A percentile compares a stretch with the other conserved stretches of the same genome.
Evolutionary conservation across 345 rosid species (phyloP).

Genomic region (Schrenkiella parvula): DNA sequence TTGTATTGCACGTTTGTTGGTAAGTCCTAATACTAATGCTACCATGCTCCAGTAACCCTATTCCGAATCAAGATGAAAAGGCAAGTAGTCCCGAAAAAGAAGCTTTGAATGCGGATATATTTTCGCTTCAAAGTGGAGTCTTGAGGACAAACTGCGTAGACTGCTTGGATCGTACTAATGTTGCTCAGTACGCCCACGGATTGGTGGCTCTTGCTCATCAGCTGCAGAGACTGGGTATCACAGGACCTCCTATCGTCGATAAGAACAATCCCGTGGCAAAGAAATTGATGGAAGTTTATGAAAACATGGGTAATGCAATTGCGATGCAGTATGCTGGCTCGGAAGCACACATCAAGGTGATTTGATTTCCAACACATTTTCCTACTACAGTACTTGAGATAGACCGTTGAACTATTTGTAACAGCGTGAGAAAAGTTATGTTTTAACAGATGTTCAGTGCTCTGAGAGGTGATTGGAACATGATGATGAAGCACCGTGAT

Average conservation of each 20-base stretch:
- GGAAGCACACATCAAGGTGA: conserved; percentile 90
- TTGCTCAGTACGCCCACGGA: conserved; percentile 87
- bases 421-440: not conserved
- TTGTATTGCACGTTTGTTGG: not conserved
- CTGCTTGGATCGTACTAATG: conserved; percentile 92
- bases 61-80: conserved; percentile 30
- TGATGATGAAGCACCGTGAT: conserved; percentile 24
- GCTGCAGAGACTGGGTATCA: conserved; percentile 55
- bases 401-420: not conserved
- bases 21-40: conserved; percentile 16
- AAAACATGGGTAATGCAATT: conserved; percentile 82
- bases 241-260: conserved; percentile 49
- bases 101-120: conserved; percentile 28
- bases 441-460: conserved; percentile 27
- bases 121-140: conserved; percentile 64
- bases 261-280: conserved; percentile 60
- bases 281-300: conserved; percentile 64
- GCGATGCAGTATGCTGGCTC: conserved; percentile 96
- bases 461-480: conserved; percentile 30
- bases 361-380: not conserved
- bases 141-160: conserved; percentile 93
- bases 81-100: conserved; percentile 22
- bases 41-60: conserved; percentile 44
- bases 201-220: conserved; percentile 73
- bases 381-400: not conserved